Conservation (phyloP, 768 basidiomycete species). For the Lepiota venenata region DNA sequence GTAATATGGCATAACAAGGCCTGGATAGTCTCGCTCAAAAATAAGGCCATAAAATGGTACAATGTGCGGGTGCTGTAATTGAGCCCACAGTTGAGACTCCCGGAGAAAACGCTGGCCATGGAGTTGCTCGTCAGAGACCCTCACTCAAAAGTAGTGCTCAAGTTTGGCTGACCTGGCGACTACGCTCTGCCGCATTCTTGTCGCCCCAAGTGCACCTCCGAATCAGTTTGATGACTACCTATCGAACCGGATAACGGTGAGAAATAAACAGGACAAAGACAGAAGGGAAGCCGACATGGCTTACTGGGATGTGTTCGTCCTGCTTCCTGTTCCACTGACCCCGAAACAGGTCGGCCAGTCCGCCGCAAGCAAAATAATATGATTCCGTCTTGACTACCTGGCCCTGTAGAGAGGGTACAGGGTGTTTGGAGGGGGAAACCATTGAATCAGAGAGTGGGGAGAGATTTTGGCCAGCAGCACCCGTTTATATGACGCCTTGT, state of each 20-base stretch:
- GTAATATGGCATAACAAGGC: slow-evolving; percentile 17
- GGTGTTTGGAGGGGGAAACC: too few species aligned
- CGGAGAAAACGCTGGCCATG: slow-evolving; percentile 11
- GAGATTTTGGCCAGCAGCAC: too few species aligned
- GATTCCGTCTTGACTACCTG: slow-evolving; percentile 5
- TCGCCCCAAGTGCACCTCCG: slow-evolving; percentile 4
- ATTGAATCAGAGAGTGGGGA: too few species aligned
- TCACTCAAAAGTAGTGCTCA: background rate
- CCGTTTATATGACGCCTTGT: too few species aligned
- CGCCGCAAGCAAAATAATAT: slow-evolving; percentile 15
- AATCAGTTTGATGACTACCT: slow-evolving; percentile 14
- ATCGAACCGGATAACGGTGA: background rate
- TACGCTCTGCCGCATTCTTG: background rate
- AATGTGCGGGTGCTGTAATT: slow-evolving; percentile 13
- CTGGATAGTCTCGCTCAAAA: slow-evolving; percentile 14
- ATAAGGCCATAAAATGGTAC: slow-evolving; percentile 16
- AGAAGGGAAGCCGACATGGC: background rate
- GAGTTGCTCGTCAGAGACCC: background rate
- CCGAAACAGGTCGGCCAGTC: slow-evolving; percentile 15
- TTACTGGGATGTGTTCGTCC: background rate
- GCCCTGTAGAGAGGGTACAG: background rate
- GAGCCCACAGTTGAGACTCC: slow-evolving; percentile 13
- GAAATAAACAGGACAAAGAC: background rate
- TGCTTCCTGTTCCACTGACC: slow-evolving; percentile 9
- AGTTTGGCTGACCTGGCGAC: background rate